Base-by-base conservation (phyloP, 2,329 filamentous ascomycete species). In the Talaromyces sp. region DNA sequence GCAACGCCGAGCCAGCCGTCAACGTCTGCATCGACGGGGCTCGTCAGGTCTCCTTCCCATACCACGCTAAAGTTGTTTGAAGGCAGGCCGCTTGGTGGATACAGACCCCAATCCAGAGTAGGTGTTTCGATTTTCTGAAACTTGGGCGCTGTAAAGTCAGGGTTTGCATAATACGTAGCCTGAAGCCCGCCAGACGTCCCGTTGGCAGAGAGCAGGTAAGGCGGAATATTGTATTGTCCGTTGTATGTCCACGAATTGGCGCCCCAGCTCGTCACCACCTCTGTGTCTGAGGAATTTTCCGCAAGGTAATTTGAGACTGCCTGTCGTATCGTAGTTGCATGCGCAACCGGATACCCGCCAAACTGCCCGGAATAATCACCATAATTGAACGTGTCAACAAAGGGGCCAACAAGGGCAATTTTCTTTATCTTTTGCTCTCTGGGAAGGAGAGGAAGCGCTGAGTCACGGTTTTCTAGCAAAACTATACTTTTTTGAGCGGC, bases 171-270 rank as follows among this genome's bases (percentile, higher is more conserved):
- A 59, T 80, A 80, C 0, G 75, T 79, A 13, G 71, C 77, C 7
- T 63, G 58, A 1, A 80, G 67, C 4, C 77, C 77, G 4, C 76
- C 77, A 1, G 58, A n/a, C 1, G 67, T 73, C 2, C 73, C 73
- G 43, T 76, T 72, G 0, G 67, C 66, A 2, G 72, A 77, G 6
- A 80, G 67, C 5, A 78, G 69, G 62, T 80, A 79, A 1, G 70
- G 67, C 1, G 77, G 77, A 24, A 80, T 75, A 6, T 76, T 75
- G 41, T 78, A 76, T 62, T 80, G 78, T 0, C 70, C 71, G 55
- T 79, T 79, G 57, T 78, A 79, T 26, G 75, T 70, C 78, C 77
- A 80, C 1, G 75, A 75, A 62, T 80, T 77, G 6, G 73, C 65
- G 1, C 78, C 77, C 77, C 77, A 79, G 57, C 75, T 75, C 1